Percentiles rank a stretch among this genome's conserved stretches.
Evolutionary conservation across 2,329 filamentous ascomycete genomes (phyloP).

Genomic region (Colletotrichum limetticola): DNA sequence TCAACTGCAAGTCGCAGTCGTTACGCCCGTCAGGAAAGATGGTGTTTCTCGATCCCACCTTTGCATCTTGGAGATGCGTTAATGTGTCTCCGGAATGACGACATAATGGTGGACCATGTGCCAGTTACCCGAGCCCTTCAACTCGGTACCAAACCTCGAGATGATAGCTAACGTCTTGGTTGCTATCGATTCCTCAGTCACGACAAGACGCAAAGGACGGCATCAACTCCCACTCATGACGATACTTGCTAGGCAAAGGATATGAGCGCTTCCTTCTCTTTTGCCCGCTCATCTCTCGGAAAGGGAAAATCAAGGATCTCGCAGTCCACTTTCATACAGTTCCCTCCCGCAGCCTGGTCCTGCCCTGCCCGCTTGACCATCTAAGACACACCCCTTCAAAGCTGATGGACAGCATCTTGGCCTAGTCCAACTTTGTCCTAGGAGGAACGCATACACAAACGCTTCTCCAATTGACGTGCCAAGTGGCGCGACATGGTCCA

Average conservation of each 20-base stretch:
- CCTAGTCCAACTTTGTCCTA: neutral
- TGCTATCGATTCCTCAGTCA: neutral
- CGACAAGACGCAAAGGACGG: neutral
- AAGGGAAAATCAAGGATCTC: neutral
- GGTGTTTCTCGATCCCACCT: neutral
- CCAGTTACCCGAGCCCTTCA: neutral
- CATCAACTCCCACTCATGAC: neutral
- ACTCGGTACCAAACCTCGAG: neutral
- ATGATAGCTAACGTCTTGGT: neutral
- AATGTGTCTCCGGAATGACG: conserved; percentile 31
- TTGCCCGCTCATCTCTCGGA: neutral
- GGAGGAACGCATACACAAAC: neutral
- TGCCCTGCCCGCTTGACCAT: neutral
- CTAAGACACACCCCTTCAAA: neutral
- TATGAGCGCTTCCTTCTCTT: neutral
- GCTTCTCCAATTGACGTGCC: neutral
- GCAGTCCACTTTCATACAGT: neutral
- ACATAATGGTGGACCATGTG: conserved; percentile 21
- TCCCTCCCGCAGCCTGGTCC: neutral
- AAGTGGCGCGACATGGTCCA: conserved; percentile 11
- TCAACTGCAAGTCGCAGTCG: neutral
- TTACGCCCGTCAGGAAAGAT: neutral
- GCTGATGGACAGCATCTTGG: neutral
- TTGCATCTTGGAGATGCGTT: neutral
- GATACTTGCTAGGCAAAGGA: neutral